Evolutionary conservation across 306 rosid genomes (phyloP).

Genomic region (apple (Malus domestica)): DNA sequence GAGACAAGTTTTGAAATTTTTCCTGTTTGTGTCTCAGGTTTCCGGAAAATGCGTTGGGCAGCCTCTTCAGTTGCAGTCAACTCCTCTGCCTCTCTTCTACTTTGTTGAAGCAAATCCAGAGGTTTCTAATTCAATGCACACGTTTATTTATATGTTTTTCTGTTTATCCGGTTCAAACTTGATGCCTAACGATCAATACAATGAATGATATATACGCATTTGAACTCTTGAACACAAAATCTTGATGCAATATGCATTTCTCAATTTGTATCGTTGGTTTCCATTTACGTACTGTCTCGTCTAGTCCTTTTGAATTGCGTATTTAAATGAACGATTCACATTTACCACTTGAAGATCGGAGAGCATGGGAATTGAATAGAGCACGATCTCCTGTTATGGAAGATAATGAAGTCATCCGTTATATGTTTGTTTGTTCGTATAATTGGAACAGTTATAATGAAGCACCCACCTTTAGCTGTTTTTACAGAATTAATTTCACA

Average conservation of each 20-base stretch:
- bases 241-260: neutral
- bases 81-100: constrained; percentile 4
- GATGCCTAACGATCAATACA: neutral
- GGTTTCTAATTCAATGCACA: constrained; percentile 20
- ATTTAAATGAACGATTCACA: neutral
- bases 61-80: constrained; percentile 18
- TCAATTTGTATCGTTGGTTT: neutral
- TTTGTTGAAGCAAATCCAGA: constrained; percentile 23
- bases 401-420: neutral
- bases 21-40: constrained; percentile 15
- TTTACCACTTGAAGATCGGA: neutral
- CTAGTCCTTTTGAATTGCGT: neutral
- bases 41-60: constrained; percentile 5
- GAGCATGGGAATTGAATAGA: neutral
- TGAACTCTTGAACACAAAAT: neutral
- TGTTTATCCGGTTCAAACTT: neutral
- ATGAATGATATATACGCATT: neutral
- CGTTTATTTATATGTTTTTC: neutral
- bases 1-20: neutral
- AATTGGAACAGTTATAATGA: neutral
- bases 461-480: neutral
- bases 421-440: neutral
- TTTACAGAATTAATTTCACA: neutral
- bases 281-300: neutral
- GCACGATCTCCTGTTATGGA: neutral